A percentile compares a stretch with the other conserved stretches of the same genome.
Evolutionary conservation across 257 asterid genomes (phyloP).

Genomic region (Nemophila menziesii): DNA sequence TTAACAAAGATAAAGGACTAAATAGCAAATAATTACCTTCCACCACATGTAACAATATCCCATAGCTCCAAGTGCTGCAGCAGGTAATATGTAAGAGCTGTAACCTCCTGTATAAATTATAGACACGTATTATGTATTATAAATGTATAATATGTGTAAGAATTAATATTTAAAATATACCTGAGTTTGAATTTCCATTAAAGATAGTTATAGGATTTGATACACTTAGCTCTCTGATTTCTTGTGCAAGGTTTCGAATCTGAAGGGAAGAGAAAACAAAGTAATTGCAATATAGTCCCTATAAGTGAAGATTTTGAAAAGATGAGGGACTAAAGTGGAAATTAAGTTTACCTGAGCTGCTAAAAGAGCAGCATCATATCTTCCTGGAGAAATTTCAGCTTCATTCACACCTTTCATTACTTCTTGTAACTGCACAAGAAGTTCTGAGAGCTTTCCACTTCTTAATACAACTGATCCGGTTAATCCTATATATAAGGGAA

Average conservation of each 20-base stretch:
- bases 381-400: constrained; percentile 70
- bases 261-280: constrained; percentile 19
- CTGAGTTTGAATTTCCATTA: constrained; percentile 52
- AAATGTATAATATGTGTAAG: neutral
- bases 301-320: neutral
- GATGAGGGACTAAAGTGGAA: neutral
- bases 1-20: neutral
- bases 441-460: constrained; percentile 59
- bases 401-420: constrained; percentile 53
- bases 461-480: constrained; percentile 70
- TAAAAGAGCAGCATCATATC: constrained; percentile 58
- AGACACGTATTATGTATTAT: neutral
- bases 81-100: constrained; percentile 61
- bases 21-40: constrained; percentile 56
- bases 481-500: constrained; percentile 27
- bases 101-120: constrained; percentile 39
- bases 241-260: constrained; percentile 74
- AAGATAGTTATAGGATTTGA: constrained; percentile 59
- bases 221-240: constrained; percentile 61
- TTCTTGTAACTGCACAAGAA: constrained; percentile 64
- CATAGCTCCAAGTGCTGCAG: constrained; percentile 78
- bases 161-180: constrained; percentile 19
- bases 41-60: constrained; percentile 86
- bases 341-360: constrained; percentile 51
- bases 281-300: constrained; percentile 7